A percentile compares a stretch with the other conserved stretches of the same genome.
phyloP scores from a whole-genome alignment of 176 grass and related monocot species.

The barley (Hordeum vulgare) region MorexV3_pseudomolecules_assembly NC_058518.1:331239465-331239964 shows the following conservation, averaged over 20 bases:
- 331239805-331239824: neutral
- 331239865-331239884: neutral
- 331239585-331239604: neutral
- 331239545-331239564: constrained; percentile 98
- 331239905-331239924: neutral
- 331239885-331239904: neutral
- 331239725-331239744: neutral
- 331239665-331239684: neutral
- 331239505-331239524: constrained; percentile 83
- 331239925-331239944: constrained; percentile 17
- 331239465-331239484: constrained; percentile 91
- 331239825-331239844: neutral
- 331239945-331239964: constrained; percentile 43
- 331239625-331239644: neutral
- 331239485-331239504: constrained; percentile 72
- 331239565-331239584: constrained; percentile 94
- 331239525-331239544: constrained; percentile 67
- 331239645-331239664: neutral
- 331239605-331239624: neutral
- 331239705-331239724: neutral
- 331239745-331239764: neutral
- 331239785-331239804: neutral
- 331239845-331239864: neutral
- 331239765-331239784: too few relatives aligned
- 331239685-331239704: neutral